A percentile compares a stretch with the other conserved stretches of the same genome.
phyloP scores from a whole-genome alignment of 2,329 filamentous ascomycete species.

The Epichloe glyceriae region DNA sequence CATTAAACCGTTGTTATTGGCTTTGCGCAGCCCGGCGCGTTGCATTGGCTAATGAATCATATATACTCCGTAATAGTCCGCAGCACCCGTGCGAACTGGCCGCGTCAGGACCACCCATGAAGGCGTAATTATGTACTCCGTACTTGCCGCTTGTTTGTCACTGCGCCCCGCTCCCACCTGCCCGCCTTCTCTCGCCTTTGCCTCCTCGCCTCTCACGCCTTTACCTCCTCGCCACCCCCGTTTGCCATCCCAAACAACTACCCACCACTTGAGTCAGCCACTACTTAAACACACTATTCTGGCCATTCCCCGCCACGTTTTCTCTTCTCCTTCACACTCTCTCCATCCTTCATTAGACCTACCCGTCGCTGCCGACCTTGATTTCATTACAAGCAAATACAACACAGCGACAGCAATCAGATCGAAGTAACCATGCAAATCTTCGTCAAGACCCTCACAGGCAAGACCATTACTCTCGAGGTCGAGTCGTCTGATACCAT shows the following conservation, averaged over 20 bases:
- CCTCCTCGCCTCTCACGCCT: slow-evolving; percentile 3
- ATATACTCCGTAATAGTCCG: too few relatives aligned
- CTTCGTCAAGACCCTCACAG: slow-evolving; percentile 46
- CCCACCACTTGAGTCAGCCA: slow-evolving; percentile 2
- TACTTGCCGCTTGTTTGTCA: slow-evolving; percentile 11
- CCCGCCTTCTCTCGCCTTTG: neutral
- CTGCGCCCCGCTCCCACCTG: slow-evolving; percentile 14
- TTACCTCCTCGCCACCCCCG: slow-evolving; percentile 11
- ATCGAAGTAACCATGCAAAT: slow-evolving; percentile 13
- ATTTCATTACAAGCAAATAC: slow-evolving; percentile 1
- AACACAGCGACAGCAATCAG: slow-evolving; percentile 2
- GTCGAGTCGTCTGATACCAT: slow-evolving; percentile 87
- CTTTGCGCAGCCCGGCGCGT: neutral
- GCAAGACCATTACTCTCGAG: slow-evolving; percentile 43
- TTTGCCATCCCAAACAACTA: slow-evolving; percentile 7
- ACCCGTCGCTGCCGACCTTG: slow-evolving; percentile 7
- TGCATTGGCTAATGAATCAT: slow-evolving; percentile 14
- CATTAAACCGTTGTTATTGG: slow-evolving; percentile 7
- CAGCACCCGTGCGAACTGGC: too few relatives aligned
- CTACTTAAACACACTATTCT: slow-evolving; percentile 20
- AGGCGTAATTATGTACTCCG: slow-evolving; percentile 8
- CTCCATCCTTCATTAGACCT: slow-evolving; percentile 5
- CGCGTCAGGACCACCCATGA: neutral
- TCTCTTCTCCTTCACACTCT: slow-evolving; percentile 3
- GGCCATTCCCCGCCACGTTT: slow-evolving; percentile 8